These are phyloP conservation scores for Logfia minima DNA, from an alignment of 129 eudicot species.

Conservation along the genomic window DNA sequence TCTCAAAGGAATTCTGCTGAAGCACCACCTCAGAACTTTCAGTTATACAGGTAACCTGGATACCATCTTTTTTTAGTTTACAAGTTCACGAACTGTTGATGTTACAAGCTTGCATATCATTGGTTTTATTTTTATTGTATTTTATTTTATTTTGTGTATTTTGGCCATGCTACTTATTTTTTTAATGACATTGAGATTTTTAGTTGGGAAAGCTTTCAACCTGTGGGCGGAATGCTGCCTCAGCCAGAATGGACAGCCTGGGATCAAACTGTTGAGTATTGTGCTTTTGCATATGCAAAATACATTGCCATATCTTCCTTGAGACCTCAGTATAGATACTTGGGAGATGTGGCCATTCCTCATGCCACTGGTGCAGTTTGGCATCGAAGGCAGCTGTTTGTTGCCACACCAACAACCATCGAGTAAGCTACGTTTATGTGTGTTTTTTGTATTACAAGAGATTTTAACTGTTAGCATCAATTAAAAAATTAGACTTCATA, in stretches of 20 bases:
- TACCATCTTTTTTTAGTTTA: neutral
- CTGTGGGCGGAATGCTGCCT: constrained; percentile 95
- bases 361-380: constrained; percentile 97
- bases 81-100: neutral
- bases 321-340: constrained; percentile 92
- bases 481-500: neutral
- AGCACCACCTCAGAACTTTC: constrained; percentile 88
- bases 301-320: constrained; percentile 90
- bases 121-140: neutral
- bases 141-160: neutral
- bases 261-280: constrained; percentile 99
- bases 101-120: constrained; percentile 10
- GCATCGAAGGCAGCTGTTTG: constrained; percentile 98
- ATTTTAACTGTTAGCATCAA: neutral
- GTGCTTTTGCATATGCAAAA: constrained; percentile 93
- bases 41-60: constrained; percentile 59
- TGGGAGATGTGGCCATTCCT: constrained; percentile 99
- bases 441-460: neutral
- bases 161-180: neutral
- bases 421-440: constrained; percentile 46
- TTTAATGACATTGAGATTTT: constrained; percentile 18
- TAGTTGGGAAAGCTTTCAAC: constrained; percentile 98
- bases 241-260: constrained; percentile 99
- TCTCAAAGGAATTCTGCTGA: constrained; percentile 60
- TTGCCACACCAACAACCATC: constrained; percentile 94